Percentiles rank a stretch among this genome's conserved stretches.
These are phyloP conservation scores for Asterochloris erici DNA, from an alignment of 139 green algal species.

Conservation along the genomic window DNA sequence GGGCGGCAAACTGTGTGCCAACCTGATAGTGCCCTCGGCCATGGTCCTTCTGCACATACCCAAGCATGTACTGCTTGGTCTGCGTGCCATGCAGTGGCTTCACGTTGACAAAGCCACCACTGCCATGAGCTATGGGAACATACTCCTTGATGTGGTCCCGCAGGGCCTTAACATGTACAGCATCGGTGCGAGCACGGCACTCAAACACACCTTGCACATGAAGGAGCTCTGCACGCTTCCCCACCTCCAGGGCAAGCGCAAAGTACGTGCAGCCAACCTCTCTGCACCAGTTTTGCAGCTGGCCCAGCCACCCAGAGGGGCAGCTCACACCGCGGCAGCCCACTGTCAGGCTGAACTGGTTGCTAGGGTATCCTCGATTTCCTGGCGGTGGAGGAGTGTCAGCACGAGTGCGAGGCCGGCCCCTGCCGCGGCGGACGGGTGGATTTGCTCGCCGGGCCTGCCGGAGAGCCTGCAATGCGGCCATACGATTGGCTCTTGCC, in stretches of 20 bases:
- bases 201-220: not conserved
- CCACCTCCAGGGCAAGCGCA: not conserved
- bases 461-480: too few species aligned
- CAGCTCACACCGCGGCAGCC: too few species aligned
- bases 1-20: not conserved
- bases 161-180: not conserved
- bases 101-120: not conserved
- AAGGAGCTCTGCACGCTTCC: not conserved
- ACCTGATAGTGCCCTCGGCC: not conserved
- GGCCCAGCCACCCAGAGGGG: not conserved
- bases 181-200: not conserved
- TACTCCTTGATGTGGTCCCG: not conserved
- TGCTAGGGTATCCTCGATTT: not conserved
- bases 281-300: not conserved
- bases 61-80: not conserved
- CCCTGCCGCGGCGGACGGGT: too few species aligned
- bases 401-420: too few species aligned
- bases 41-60: not conserved
- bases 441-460: too few species aligned
- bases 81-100: not conserved
- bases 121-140: not conserved
- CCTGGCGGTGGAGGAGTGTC: not conserved
- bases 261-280: not conserved
- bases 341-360: not conserved
- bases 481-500: too few species aligned